Percentiles rank a stretch among this genome's conserved stretches.
Conservation (phyloP, 139 green algal genomes). For the Coelastrella sp. region DNA sequence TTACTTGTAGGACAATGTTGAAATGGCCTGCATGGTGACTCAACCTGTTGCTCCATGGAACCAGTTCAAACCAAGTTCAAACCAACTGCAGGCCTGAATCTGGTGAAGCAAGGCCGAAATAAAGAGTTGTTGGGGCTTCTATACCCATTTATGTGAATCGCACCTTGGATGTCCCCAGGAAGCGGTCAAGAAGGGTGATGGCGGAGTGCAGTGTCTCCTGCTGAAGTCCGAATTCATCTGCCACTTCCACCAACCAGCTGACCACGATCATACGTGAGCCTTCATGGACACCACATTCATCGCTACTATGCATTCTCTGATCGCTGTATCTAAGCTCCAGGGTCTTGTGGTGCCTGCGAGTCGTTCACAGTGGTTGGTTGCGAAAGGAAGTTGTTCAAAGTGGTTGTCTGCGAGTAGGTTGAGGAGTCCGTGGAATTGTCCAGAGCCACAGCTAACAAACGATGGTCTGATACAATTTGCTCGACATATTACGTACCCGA, state of each 20-base stretch:
- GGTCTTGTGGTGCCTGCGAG: conserved; percentile 33
- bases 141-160: not conserved
- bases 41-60: too few relatives aligned
- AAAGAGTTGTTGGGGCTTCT: too few relatives aligned
- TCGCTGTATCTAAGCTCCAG: not conserved
- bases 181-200: conserved; percentile 64
- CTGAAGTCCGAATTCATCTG: conserved; percentile 63
- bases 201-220: conserved; percentile 69
- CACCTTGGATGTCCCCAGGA: conserved; percentile 50
- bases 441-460: not conserved
- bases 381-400: not conserved
- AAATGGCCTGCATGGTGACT: too few relatives aligned
- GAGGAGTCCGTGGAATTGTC: not conserved
- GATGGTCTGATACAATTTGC: too few relatives aligned
- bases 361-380: not conserved
- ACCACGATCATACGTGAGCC: conserved; percentile 55
- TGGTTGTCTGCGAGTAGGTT: not conserved
- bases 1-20: too few relatives aligned
- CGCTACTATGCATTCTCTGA: not conserved
- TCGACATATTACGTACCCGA: not conserved
- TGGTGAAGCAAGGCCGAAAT: too few relatives aligned
- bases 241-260: conserved; percentile 71
- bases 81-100: too few relatives aligned
- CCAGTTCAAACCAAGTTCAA: too few relatives aligned
- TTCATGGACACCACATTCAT: conserved; percentile 35